These are phyloP conservation scores for Torulaspora microellipsoides DNA, from an alignment of 805 yeast genomes.

Conservation along the genomic window DNA sequence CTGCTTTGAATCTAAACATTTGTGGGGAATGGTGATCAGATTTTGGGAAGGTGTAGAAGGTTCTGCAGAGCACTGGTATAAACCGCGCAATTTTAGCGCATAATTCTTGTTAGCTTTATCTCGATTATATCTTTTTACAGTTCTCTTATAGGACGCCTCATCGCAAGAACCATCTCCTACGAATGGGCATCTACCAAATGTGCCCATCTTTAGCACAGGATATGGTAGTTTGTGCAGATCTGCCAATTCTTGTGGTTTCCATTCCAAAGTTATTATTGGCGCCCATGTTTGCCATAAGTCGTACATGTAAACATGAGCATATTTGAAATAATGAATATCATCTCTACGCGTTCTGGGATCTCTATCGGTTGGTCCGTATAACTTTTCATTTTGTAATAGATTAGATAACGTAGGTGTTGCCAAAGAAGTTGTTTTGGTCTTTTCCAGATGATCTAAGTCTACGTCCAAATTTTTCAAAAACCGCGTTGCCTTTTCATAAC, in stretches of 20 bases:
- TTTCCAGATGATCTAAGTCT: slow-evolving; percentile 29
- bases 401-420: slow-evolving; percentile 45
- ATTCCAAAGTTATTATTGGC: slow-evolving; percentile 80
- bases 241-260: slow-evolving; percentile 44
- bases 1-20: slow-evolving; percentile 21
- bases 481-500: slow-evolving; percentile 75
- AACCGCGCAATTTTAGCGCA: slow-evolving; percentile 29
- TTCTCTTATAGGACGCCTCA: slow-evolving; percentile 28
- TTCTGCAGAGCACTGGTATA: slow-evolving; percentile 30
- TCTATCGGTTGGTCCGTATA: slow-evolving; percentile 82
- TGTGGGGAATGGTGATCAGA: slow-evolving; percentile 24
- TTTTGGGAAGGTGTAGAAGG: slow-evolving; percentile 16
- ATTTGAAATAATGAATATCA: slow-evolving; percentile 76
- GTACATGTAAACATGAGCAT: slow-evolving; percentile 70
- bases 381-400: slow-evolving; percentile 75
- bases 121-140: slow-evolving; percentile 30
- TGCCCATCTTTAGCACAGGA: slow-evolving; percentile 32
- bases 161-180: slow-evolving; percentile 47
- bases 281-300: slow-evolving; percentile 74
- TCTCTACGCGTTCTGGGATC: slow-evolving; percentile 83
- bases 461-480: slow-evolving; percentile 65
- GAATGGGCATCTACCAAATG: slow-evolving; percentile 75
- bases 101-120: slow-evolving; percentile 31
- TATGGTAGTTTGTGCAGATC: slow-evolving; percentile 37
- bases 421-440: slow-evolving; percentile 21